Evolutionary conservation across 352 stramenopile genomes (phyloP).

Genomic region (Phytopythium boreale): DNA sequence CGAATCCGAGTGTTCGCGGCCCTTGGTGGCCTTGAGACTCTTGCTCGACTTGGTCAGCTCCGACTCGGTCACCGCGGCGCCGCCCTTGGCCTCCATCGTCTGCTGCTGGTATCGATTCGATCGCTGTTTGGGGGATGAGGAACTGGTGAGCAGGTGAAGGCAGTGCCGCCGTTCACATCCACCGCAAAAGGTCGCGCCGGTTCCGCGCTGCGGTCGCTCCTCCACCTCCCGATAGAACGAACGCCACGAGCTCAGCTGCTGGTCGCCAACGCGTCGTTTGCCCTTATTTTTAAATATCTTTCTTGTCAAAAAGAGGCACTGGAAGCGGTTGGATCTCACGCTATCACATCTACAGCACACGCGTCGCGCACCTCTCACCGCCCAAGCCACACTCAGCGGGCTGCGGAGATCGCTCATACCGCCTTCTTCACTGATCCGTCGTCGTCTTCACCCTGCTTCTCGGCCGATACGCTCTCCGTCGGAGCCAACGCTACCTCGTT

Average conservation of each 20-base stretch:
- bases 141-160: neutral
- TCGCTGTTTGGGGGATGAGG: neutral
- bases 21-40: conserved; percentile 58
- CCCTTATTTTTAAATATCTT: too few relatives aligned
- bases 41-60: conserved; percentile 66
- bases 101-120: neutral
- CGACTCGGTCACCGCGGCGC: conserved; percentile 35
- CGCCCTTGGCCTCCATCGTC: conserved; percentile 63
- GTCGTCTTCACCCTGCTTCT: neutral
- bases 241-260: neutral
- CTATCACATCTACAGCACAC: too few relatives aligned
- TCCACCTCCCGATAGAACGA: neutral
- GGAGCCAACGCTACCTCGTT: neutral
- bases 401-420: neutral
- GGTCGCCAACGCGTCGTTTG: neutral
- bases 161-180: neutral
- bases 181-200: neutral
- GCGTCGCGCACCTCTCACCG: too few relatives aligned
- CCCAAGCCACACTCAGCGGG: neutral
- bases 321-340: too few relatives aligned
- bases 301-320: too few relatives aligned
- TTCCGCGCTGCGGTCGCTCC: neutral
- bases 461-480: neutral
- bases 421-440: neutral
- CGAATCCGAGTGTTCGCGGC: conserved; percentile 62